Base-by-base conservation (phyloP, 2,329 filamentous ascomycete genomes). In the Neopestalotiopsis sp. region DNA sequence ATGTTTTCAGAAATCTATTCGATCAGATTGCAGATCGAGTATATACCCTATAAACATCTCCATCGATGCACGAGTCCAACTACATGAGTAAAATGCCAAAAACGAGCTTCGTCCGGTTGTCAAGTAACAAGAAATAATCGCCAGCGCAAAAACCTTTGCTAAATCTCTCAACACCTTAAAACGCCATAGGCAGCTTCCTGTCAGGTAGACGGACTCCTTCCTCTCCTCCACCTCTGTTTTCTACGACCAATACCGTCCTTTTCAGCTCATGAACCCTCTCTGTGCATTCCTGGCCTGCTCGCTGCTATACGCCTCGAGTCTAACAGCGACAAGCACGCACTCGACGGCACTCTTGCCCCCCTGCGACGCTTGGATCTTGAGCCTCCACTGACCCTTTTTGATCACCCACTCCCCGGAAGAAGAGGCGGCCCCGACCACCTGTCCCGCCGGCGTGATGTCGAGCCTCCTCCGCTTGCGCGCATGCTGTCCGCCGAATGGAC, bases 281-380 rank as follows among this genome's bases (percentile, higher is more conserved):
- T 84, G 79, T 64, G 81, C 81, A 81, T 97, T 97, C 71, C 93
- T 87, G 12, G 86, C 86, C 70, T 85, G 83, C 79, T 95, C 89
- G 7, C 85, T 86, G 66, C 86, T 91, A 73, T 90, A 87, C 0
- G 91, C 92, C 73, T 97, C 92, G 32, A 97, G 77, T 79, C 93
- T 94, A 42, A 95, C 92, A 0, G 90, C 92, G 17, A 92, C 85
- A 64, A 97, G 85, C 28, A 94, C 86, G 69, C 93, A 91, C 80
- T 95, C 92, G 68, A 91, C 85, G 2, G 84, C 83, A 49, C 82
- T 83, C 75, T 86, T 89, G 63, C 86, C 85, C 64, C 80, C 83
- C 68, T 74, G 80, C 2, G 80, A 77, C 14, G 79, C 79, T 75
- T 92, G 90, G 34, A 97, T 88, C 57, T 88, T 85, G 72, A 94